These are phyloP conservation scores for Linum trigynum DNA, from an alignment of 345 rosid genomes.

Conservation along the genomic window DNA sequence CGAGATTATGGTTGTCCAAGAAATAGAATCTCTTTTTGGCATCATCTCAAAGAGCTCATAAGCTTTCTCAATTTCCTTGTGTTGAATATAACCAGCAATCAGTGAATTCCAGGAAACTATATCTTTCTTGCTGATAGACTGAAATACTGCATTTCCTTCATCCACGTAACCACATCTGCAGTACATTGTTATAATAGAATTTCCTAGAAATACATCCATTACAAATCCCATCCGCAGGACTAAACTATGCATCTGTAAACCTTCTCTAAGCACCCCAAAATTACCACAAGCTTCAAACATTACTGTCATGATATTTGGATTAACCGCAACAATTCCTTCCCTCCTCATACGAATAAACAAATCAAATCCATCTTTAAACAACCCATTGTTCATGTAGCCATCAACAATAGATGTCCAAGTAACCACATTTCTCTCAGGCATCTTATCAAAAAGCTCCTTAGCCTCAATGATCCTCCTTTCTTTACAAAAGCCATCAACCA, in stretches of 20 bases:
- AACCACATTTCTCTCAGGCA: constrained; percentile 59
- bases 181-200: constrained; percentile 61
- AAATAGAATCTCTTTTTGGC: constrained; percentile 58
- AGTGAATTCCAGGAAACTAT: constrained; percentile 68
- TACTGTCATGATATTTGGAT: constrained; percentile 49
- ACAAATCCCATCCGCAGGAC: constrained; percentile 36
- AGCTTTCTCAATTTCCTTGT: constrained; percentile 42
- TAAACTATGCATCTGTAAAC: constrained; percentile 55
- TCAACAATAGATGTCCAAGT: constrained; percentile 73
- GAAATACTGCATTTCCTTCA: constrained; percentile 41
- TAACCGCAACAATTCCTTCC: constrained; percentile 37
- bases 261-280: constrained; percentile 35
- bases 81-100: constrained; percentile 49
- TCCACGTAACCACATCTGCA: constrained; percentile 36
- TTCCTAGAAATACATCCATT: constrained; percentile 49
- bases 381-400: constrained; percentile 58
- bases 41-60: constrained; percentile 42
- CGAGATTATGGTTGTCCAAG: constrained; percentile 66
- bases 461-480: constrained; percentile 45
- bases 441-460: constrained; percentile 39
- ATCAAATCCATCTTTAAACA: constrained; percentile 45
- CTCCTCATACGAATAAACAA: constrained; percentile 56
- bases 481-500: constrained; percentile 75
- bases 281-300: constrained; percentile 57
- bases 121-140: constrained; percentile 35